Percentiles rank a stretch among this genome's conserved stretches.
Evolutionary conservation across 2,329 filamentous ascomycete genomes (phyloP).

Genomic region (Diaporthe ampelina): DNA sequence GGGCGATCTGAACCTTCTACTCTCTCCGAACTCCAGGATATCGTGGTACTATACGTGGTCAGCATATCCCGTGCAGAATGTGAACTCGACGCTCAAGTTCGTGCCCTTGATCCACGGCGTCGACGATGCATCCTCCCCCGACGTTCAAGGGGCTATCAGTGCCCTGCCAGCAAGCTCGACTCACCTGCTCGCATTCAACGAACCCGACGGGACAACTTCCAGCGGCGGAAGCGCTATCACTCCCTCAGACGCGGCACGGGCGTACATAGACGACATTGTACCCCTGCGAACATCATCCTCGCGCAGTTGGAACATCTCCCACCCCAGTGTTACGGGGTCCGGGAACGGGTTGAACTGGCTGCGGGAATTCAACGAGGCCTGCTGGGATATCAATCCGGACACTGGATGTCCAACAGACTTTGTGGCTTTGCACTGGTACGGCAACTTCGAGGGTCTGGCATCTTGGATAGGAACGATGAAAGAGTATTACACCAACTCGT

Average conservation of each 20-base stretch:
- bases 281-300: constrained; percentile 48
- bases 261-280: constrained; percentile 54
- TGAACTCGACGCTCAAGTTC: constrained; percentile 50
- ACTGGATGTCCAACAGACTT: constrained; percentile 57
- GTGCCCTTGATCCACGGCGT: constrained; percentile 56
- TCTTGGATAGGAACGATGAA: constrained; percentile 53
- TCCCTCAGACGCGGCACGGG: constrained; percentile 54
- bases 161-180: constrained; percentile 52
- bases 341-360: constrained; percentile 56
- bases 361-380: constrained; percentile 55
- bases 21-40: constrained; percentile 54
- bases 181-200: constrained; percentile 58
- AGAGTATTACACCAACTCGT: constrained; percentile 50
- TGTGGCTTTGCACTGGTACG: constrained; percentile 58
- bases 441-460: constrained; percentile 52
- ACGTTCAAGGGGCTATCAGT: constrained; percentile 47
- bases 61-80: constrained; percentile 46
- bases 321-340: constrained; percentile 58
- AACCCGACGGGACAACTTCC: constrained; percentile 56
- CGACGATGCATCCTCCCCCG: constrained; percentile 49
- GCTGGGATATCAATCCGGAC: constrained; percentile 53
- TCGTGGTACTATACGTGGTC: constrained; percentile 61
- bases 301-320: constrained; percentile 55
- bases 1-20: constrained; percentile 52
- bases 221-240: constrained; percentile 56